Base-by-base conservation (phyloP, 2,329 filamentous ascomycete genomes). In the Curvularia hawaiiensis region DNA sequence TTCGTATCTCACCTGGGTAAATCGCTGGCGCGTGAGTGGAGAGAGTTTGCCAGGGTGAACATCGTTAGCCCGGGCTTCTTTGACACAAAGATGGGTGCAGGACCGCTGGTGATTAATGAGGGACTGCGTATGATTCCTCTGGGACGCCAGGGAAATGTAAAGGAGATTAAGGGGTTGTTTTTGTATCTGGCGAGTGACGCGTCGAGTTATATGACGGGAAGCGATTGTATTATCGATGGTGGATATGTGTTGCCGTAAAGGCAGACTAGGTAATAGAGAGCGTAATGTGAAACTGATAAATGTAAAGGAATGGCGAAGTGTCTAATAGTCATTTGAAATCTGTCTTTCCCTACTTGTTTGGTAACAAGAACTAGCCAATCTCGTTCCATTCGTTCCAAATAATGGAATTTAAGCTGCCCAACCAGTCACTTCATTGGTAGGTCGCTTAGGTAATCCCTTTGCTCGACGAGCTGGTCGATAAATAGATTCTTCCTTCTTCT, bases 181-280 rank as follows among this genome's bases (percentile, higher is more conserved):
- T 77, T 96, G 50, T 95, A 92, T 73, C 78, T 96, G 53, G 89
- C 90, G 7, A 90, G 87, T n/a, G 90, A 95, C 76, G 91, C 91
- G 3, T 84, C 86, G 16, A 90, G 85, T 54, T 96, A 91, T 75
- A 90, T 88, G 10, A 95, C 91, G 0, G 91, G 90, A 0, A 82
- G 84, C 9, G 89, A 92, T 73, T 80, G 93, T 45, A 77, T 90
- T 51, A 84, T 93, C 43, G 91, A 95, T 72, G 91, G 90, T 41
- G 90, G 90, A 45, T 92, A 92, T 74, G 82, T 80, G 2, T 58
- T 80, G 44, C 76, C 77, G 4, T 55, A 55, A 30, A 14, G 5
- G n/a, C 9, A 44, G 11, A 30, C 14, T 1, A 22, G 28, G 40
- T 45, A 20, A 20, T 12, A 18, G 18, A n/a, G n/a, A n/a, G n/a